phyloP scores from a whole-genome alignment of 2,329 filamentous ascomycete genomes.

The Diaporthe capsici region DNA sequence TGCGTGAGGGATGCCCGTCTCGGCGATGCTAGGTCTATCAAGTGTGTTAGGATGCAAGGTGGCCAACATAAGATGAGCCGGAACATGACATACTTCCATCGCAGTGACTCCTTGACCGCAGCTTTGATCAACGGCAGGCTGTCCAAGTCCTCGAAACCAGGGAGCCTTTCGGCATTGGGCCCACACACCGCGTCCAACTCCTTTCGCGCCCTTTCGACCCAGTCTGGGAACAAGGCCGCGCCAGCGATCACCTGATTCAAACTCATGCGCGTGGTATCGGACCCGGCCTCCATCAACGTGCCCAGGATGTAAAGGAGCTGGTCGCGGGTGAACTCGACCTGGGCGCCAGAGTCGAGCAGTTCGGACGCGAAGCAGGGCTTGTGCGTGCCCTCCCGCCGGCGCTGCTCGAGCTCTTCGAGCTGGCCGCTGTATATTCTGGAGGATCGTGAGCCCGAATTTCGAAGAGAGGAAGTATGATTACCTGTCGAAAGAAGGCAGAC shows the following conservation, averaged over 20 bases:
- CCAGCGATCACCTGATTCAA: slow-evolving; percentile 9
- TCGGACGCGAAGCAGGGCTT: slow-evolving; percentile 14
- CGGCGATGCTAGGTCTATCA: slow-evolving; percentile 1
- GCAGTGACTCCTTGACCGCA: not conserved
- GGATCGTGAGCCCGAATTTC: not conserved
- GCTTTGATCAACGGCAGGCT: slow-evolving; percentile 12
- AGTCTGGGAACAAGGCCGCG: slow-evolving; percentile 8
- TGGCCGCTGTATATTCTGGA: slow-evolving; percentile 4
- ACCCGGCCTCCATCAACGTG: not conserved
- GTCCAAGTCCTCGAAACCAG: not conserved
- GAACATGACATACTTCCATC: not conserved
- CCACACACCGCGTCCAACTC: slow-evolving; percentile 1
- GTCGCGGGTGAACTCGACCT: slow-evolving; percentile 2
- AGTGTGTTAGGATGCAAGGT: not conserved
- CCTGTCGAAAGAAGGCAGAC: not conserved
- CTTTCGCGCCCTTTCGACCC: slow-evolving; percentile 5
- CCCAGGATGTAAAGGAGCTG: slow-evolving; percentile 9
- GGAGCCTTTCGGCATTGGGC: not conserved
- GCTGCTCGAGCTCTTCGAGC: slow-evolving; percentile 5
- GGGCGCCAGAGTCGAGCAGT: slow-evolving; percentile 1
- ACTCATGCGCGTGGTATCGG: not conserved
- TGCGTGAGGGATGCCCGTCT: slow-evolving; percentile 8
- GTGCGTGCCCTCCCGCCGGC: slow-evolving; percentile 4
- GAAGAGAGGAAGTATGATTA: not conserved
- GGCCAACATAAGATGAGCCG: too few relatives aligned